Evolutionary conservation across 257 asterid species (phyloP), one percentile per base, ranked within the genome.

Genomic region (Fraxinus quadrangulata): DNA sequence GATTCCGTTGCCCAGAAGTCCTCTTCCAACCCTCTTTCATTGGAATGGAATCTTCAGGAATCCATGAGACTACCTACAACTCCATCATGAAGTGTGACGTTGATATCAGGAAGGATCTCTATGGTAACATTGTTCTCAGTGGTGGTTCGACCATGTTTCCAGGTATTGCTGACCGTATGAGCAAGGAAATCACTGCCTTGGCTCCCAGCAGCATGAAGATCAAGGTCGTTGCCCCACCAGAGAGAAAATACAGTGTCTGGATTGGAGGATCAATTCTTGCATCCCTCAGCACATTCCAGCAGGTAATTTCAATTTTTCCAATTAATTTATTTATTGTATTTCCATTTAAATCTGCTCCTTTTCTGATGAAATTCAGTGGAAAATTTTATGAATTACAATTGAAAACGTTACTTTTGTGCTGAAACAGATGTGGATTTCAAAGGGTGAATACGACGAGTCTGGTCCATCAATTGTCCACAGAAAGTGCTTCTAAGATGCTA

Each of bases 161-260:
- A 49, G 89, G 89, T 76, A 85, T 85, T 76, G 89, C 89, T 70
- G 89, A 85, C 76, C 84, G 89, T 77, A 85, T 85, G 89, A 85
- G 89, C 85, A 85, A 81, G 80, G 89, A 85, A 73, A 85, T 85
- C 65, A 85, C 89, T 76, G 89, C 89, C 16, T 76, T 85, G 77
- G 89, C 89, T 75, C 89, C 89, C 47, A 86, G 89, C 79, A 86
- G 89, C 81, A 86, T 86, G 89, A 86, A 86, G 77, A 86, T 86
- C 66, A 86, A 86, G 89, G 89, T 86, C 12, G 89, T 86, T 76
- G 89, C 89, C 16, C 89, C 89, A 40, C 89, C 89, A 11, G 89
- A 86, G 82, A 83, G 89, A 61, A 86, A 86, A 80, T 86, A 86
- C 87, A 86, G 89, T 79, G 89, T 86, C 79, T 86, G 89, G 89